Evolutionary conservation across 2,329 filamentous ascomycete species (phyloP).

Genomic region (Dothiorella sarmentorum): DNA sequence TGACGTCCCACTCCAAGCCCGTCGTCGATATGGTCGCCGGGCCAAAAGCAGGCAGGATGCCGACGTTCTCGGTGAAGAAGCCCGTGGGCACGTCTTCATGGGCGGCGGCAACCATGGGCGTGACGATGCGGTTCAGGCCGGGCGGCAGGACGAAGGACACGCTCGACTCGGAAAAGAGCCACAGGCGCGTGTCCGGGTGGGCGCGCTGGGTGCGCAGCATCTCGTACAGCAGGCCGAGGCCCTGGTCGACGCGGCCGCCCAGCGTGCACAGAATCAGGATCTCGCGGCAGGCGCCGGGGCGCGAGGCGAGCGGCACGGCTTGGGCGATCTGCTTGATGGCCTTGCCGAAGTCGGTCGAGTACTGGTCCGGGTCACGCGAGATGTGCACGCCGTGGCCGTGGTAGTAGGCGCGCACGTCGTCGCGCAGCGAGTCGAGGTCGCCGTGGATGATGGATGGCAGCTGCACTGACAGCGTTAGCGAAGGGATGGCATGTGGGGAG

Average conservation of each 20-base stretch:
- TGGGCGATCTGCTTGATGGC: conserved; percentile 57
- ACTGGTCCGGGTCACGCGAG: conserved; percentile 67
- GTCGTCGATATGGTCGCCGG: conserved; percentile 62
- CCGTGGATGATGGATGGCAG: conserved; percentile 68
- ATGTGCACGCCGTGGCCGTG: conserved; percentile 51
- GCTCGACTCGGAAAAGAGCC: conserved; percentile 75
- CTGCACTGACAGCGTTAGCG: conserved; percentile 21
- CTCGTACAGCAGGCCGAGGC: conserved; percentile 83
- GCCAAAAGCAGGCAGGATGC: conserved; percentile 81
- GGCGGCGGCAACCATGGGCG: conserved; percentile 44
- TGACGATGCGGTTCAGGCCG: conserved; percentile 65
- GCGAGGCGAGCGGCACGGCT: conserved; percentile 29
- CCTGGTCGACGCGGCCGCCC: conserved; percentile 89
- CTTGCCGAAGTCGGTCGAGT: conserved; percentile 89
- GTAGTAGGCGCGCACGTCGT: conserved; percentile 65
- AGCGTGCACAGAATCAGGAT: conserved; percentile 83
- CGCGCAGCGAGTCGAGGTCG: conserved; percentile 79
- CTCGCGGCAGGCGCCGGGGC: conserved; percentile 36
- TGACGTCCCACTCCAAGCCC: conserved; percentile 57
- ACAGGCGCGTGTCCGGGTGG: conserved; percentile 54
- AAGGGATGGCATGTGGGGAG: not conserved
- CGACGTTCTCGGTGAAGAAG: conserved; percentile 73
- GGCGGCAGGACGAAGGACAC: conserved; percentile 76
- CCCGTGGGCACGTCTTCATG: conserved; percentile 22
- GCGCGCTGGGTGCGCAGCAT: conserved; percentile 56